A percentile compares a stretch with the other conserved stretches of the same genome.
phyloP scores from a whole-genome alignment of 2,329 filamentous ascomycete species.

The Pseudophaeomoniella oleicola region DNA sequence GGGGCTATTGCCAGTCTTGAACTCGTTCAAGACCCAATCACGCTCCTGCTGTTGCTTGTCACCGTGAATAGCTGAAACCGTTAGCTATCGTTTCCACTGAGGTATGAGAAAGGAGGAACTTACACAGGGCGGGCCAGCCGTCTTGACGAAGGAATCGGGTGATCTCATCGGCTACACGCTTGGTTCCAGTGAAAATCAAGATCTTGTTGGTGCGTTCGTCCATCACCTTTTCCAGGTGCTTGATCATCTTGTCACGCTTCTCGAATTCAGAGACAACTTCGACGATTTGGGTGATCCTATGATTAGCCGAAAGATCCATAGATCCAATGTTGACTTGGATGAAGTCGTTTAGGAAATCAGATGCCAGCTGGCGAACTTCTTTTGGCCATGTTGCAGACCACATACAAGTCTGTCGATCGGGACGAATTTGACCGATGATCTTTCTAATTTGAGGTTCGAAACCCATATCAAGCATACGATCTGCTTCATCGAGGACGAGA shows the following conservation, averaged over 20 bases:
- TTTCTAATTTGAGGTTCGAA: constrained; percentile 99
- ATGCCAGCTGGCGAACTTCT: constrained; percentile 83
- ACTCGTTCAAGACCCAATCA: constrained; percentile 98
- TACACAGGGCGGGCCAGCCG: constrained; percentile 93
- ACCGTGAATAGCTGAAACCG: constrained; percentile 70
- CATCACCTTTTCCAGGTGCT: constrained; percentile 96
- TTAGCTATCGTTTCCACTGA: constrained; percentile 19
- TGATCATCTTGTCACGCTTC: constrained; percentile 95
- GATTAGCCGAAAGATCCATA: constrained; percentile 89
- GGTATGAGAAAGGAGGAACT: constrained; percentile 26
- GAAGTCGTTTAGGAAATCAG: constrained; percentile 85
- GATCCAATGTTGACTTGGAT: constrained; percentile 99
- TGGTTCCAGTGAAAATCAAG: constrained; percentile 73
- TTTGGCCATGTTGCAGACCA: constrained; percentile 99
- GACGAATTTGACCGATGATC: constrained; percentile 93
- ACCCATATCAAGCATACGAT: constrained; percentile 99
- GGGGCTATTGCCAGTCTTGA: constrained; percentile 98
- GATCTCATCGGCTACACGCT: constrained; percentile 94
- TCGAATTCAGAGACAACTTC: constrained; percentile 93
- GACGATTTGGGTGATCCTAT: constrained; percentile 94
- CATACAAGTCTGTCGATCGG: constrained; percentile 98
- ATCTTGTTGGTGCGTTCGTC: constrained; percentile 91
- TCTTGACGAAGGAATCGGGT: constrained; percentile 94
- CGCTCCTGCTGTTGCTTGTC: constrained; percentile 99
- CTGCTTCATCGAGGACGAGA: constrained; percentile 94